phyloP scores from a whole-genome alignment of 2,329 filamentous ascomycete species.

The Stemphylium lycopersici region DNA sequence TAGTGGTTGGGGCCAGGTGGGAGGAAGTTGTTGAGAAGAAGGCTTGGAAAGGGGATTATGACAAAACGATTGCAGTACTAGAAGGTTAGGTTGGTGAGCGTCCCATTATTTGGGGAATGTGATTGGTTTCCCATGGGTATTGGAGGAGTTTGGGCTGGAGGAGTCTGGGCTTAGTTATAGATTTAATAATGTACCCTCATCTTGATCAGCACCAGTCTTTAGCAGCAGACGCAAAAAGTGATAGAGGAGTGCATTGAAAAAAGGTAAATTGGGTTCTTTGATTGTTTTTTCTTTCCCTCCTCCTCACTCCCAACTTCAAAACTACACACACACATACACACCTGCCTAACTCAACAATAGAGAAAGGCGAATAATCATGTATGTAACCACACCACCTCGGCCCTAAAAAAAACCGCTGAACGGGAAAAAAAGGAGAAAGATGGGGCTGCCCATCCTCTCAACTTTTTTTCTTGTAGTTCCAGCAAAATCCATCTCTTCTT shows the following conservation, averaged over 20 bases:
- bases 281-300: neutral
- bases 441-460: slow-evolving; percentile 11
- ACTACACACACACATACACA: too few relatives aligned
- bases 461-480: neutral
- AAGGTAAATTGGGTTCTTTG: neutral
- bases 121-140: too few relatives aligned
- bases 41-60: neutral
- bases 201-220: neutral
- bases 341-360: neutral
- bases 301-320: neutral
- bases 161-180: too few relatives aligned
- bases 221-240: neutral
- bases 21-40: slow-evolving; percentile 7
- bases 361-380: neutral
- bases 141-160: too few relatives aligned
- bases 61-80: neutral
- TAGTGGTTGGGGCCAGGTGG: neutral
- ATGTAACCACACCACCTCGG: neutral
- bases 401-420: neutral
- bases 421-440: neutral
- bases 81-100: neutral
- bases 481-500: neutral
- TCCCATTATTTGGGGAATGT: too few relatives aligned
- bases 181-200: too few relatives aligned
- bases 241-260: neutral